A percentile compares a stretch with the other conserved stretches of the same genome.
Conservation (phyloP, 495 filamentous ascomycete genomes). For the Penicillium cosmopolitanum region DNA sequence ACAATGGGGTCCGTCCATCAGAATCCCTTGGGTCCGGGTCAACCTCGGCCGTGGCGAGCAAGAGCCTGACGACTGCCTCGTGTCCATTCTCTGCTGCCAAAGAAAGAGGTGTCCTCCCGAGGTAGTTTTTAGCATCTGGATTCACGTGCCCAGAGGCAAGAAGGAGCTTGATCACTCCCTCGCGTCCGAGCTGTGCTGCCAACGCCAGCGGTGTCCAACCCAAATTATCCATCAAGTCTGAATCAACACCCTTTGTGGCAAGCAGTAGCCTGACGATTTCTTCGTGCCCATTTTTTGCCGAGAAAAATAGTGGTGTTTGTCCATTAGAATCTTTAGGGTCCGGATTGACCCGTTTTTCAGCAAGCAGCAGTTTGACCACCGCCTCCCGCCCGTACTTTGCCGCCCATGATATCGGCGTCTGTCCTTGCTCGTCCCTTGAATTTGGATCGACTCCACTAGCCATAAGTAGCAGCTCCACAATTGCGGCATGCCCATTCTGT, state of each 20-base stretch:
- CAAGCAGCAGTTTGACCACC: background rate
- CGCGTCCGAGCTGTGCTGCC: slow-evolving; percentile 1
- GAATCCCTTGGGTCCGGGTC: slow-evolving; percentile 21
- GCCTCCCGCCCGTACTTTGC: too few relatives aligned
- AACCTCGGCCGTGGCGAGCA: slow-evolving; percentile 20
- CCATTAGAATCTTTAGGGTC: background rate
- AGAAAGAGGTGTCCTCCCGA: background rate
- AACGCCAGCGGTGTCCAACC: slow-evolving; percentile 1
- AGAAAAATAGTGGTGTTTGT: background rate
- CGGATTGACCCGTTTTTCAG: background rate
- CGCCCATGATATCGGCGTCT: too few relatives aligned
- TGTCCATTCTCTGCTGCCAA: slow-evolving; percentile 7
- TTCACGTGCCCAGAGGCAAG: slow-evolving; percentile 2
- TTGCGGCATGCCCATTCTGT: too few relatives aligned
- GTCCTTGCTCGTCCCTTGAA: too few relatives aligned
- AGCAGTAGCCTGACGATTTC: slow-evolving; percentile 1
- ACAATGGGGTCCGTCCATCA: slow-evolving; percentile 21
- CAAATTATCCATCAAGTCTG: background rate
- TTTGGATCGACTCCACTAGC: too few relatives aligned
- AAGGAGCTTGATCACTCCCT: background rate
- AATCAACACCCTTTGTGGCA: slow-evolving; percentile 1
- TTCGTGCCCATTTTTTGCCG: slow-evolving; percentile 1
- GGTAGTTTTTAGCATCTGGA: background rate
- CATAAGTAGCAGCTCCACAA: too few relatives aligned
- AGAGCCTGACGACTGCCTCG: slow-evolving; percentile 22